Conservation (phyloP, 2,329 filamentous ascomycete species). For the Hypocreales sp. region DNA sequence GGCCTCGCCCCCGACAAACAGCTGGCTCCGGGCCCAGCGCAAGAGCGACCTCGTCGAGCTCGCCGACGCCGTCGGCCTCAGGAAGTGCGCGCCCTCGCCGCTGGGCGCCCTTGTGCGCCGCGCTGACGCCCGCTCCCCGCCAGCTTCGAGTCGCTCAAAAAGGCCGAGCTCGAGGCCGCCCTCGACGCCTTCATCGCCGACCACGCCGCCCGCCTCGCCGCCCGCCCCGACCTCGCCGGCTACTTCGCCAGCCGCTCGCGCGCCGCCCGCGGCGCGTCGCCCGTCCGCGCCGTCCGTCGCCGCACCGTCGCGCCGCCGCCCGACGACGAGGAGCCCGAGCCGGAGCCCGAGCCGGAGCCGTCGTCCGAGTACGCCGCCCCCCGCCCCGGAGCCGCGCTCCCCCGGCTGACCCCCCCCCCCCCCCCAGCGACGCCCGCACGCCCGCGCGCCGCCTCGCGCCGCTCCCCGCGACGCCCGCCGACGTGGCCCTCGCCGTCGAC, state of each 20-base stretch:
- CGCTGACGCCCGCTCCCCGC: too few species aligned
- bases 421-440: constrained; percentile 35
- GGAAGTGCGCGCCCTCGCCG: constrained; percentile 43
- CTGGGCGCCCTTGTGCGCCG: constrained; percentile 4
- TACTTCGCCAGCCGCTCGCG: constrained; percentile 57
- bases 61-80: constrained; percentile 53
- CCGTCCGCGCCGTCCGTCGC: too few species aligned
- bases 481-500: constrained; percentile 64
- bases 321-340: constrained; percentile 25
- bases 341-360: constrained; percentile 30
- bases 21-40: constrained; percentile 68
- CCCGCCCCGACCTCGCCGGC: constrained; percentile 47
- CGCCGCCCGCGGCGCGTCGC: too few species aligned
- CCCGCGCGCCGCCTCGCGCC: constrained; percentile 45
- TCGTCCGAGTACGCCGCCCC: constrained; percentile 21
- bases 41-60: constrained; percentile 67
- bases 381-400: neutral
- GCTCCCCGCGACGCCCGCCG: constrained; percentile 67
- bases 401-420: constrained; percentile 31
- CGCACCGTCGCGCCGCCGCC: too few species aligned
- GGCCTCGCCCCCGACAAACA: constrained; percentile 30
- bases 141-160: constrained; percentile 58
- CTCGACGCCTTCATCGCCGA: constrained; percentile 59
- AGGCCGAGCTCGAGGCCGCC: constrained; percentile 60
- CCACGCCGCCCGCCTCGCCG: constrained; percentile 49